Evolutionary conservation across 2,329 filamentous ascomycete genomes (phyloP), one percentile per base, ranked within the genome.

Genomic region (Ophiognomonia clavigignenti-juglandacearum): DNA sequence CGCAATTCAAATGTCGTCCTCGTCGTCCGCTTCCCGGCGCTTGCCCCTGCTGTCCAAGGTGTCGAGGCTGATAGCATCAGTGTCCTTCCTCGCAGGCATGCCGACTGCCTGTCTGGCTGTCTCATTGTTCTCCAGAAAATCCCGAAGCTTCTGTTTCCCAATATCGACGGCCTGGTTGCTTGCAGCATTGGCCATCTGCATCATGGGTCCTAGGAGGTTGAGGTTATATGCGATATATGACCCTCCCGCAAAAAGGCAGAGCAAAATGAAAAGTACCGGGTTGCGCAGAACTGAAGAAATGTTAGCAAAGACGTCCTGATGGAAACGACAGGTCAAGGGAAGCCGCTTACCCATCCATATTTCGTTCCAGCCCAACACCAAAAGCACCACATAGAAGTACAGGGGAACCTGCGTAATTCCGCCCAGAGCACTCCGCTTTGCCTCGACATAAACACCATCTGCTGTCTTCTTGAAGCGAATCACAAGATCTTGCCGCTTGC

Each of bases 331-430:
- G 29, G 29, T 18, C 41, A 14, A 40, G 18, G n/a, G 36, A n/a
- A 27, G 41, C 24, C 32, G 64, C 86, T 76, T 77, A 95, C 91
- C 89, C 61, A 91, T 88, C 56, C 95, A 73, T 54, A 98, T 91
- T 69, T 98, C 93, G 67, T 98, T 98, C 93, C 93, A 98, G n/a
- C 93, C 93, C 40, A 98, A 75, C 19, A 89, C 88, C 54, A 98
- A 72, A 47, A 98, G 74, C 47, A 97, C 66, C 35, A 82, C 88
- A 59, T 96, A 98, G 67, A 98, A 96, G 68, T 96, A 97, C 52
- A 95, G 70, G 6, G 93, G 93, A 41, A 98, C 83, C 66, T 96
- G 91, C 4, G 91, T 88, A 58, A 98, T 88, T 48, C 92, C 91
- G 45, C 93, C 93, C 62, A 98, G 95, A 35, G 93, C 93, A 63